Conservation (phyloP, 352 stramenopile species). For the Pythium insidiosum region DNA sequence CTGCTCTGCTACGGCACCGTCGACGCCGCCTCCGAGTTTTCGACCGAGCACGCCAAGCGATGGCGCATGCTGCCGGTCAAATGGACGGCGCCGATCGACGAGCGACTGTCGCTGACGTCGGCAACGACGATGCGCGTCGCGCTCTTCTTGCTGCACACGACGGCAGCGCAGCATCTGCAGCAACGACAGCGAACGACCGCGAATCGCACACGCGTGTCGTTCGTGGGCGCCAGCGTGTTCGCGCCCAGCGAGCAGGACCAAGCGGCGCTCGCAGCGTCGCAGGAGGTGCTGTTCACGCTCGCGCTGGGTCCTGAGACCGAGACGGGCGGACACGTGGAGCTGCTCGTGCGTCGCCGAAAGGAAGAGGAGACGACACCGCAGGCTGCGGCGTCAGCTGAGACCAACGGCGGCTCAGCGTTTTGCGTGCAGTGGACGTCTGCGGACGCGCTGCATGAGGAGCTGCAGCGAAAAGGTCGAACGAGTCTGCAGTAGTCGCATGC, state of each 20-base stretch:
- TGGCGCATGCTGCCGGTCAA: neutral
- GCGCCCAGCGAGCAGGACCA: neutral
- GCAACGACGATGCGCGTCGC: neutral
- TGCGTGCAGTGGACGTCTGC: slow-evolving; percentile 48
- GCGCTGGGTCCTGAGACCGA: too few species aligned
- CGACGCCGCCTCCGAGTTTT: slow-evolving; percentile 10
- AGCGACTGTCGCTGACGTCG: neutral
- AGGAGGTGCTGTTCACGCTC: slow-evolving; percentile 3
- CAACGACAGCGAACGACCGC: too few species aligned
- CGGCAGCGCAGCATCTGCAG: neutral
- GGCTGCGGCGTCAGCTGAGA: neutral
- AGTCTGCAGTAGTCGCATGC: too few species aligned
- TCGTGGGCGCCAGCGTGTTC: neutral
- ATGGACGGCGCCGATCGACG: neutral
- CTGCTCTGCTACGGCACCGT: neutral
- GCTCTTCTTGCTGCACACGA: neutral
- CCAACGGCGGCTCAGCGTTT: slow-evolving; percentile 16
- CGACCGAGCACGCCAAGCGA: too few species aligned
- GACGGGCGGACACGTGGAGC: slow-evolving; percentile 14
- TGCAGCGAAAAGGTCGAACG: slow-evolving; percentile 39
- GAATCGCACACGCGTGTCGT: too few species aligned
- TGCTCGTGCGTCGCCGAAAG: neutral
- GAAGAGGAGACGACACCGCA: neutral
- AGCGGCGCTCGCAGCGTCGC: neutral
- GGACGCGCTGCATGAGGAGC: slow-evolving; percentile 35